Evolutionary conservation across 345 rosid species (phyloP), one percentile per base, ranked within the genome.

Genomic region (Pistacia integerrima): DNA sequence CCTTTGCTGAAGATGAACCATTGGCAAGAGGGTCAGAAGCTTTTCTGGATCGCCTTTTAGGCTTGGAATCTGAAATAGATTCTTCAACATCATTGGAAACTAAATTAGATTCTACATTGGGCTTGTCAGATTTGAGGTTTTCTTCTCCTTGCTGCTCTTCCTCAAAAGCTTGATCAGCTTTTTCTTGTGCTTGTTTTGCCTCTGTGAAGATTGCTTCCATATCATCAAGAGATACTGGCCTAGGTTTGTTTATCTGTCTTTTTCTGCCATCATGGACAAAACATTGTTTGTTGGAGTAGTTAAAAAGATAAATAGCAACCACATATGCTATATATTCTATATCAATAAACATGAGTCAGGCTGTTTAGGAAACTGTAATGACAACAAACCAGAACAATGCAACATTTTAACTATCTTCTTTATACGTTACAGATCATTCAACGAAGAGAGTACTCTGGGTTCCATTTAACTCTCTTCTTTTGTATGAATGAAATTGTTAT

Each of bases 181-280:
- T 88, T 80, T 87, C 92, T 79, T 92, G 93, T 80, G 88, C 97
- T 80, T 83, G 93, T 87, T 90, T 90, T 76, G 89, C 97, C 74
- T 87, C 90, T 65, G 52, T 80, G 87, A 90, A 88, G 51, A 95
- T 84, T 4, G 88, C 88, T 79, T 95, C 93, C 74, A 95, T 84
- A 44, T 93, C 96, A 70, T 82, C 85, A 3, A 63, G 78, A 6
- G 94, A 86, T 51, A 95, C 90, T 35, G 97, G 94, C 79, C 90
- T 88, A 25, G 98, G 98, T 76, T 83, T 93, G 79, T 87, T 88
- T 70, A 93, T 92, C 78, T 89, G 92, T 76, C 84, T 86, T 85
- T 82, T 90, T 49, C 99, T 93, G 82, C 73, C 78, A 77, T 57
- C 44, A 25, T 46, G 28, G 72, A 66, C 58, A 11, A 10, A 67